phyloP scores from a whole-genome alignment of 768 basidiomycete genomes.

The Lactarius trivialis region DNA sequence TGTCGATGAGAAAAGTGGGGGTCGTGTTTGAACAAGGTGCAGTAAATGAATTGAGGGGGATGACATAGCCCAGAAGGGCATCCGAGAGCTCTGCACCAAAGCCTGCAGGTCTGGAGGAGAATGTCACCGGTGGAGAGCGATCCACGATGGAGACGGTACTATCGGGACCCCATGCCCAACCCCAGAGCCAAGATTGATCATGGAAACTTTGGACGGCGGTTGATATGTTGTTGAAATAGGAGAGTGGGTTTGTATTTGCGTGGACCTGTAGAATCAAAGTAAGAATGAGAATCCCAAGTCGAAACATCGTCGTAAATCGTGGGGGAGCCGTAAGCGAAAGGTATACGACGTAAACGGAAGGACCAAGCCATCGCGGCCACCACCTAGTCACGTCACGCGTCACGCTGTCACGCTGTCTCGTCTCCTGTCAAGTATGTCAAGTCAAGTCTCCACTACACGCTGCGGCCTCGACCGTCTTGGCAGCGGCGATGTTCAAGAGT shows the following conservation, averaged over 20 bases:
- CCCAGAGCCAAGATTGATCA: constrained; percentile 34
- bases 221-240: constrained; percentile 26
- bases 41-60: constrained; percentile 34
- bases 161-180: constrained; percentile 37
- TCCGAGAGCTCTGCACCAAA: constrained; percentile 71
- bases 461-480: no score
- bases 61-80: constrained; percentile 33
- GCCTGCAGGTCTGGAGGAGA: constrained; percentile 63
- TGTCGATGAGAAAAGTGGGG: constrained; percentile 17
- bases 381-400: neutral
- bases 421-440: no score
- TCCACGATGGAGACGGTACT: constrained; percentile 66
- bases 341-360: neutral
- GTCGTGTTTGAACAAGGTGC: constrained; percentile 35
- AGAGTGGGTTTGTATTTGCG: neutral
- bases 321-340: neutral
- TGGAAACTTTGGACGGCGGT: constrained; percentile 22
- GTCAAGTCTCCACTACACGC: no score
- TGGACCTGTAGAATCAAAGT: constrained; percentile 1
- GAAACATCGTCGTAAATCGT: constrained; percentile 4
- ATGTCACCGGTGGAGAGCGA: constrained; percentile 61
- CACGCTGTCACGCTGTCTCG: no score
- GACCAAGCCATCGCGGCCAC: neutral
- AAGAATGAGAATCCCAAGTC: constrained; percentile 3
- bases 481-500: no score